Evolutionary conservation across 495 filamentous ascomycete genomes (phyloP), one percentile per base, ranked within the genome.

Genomic region (Xylaria cubensis): DNA sequence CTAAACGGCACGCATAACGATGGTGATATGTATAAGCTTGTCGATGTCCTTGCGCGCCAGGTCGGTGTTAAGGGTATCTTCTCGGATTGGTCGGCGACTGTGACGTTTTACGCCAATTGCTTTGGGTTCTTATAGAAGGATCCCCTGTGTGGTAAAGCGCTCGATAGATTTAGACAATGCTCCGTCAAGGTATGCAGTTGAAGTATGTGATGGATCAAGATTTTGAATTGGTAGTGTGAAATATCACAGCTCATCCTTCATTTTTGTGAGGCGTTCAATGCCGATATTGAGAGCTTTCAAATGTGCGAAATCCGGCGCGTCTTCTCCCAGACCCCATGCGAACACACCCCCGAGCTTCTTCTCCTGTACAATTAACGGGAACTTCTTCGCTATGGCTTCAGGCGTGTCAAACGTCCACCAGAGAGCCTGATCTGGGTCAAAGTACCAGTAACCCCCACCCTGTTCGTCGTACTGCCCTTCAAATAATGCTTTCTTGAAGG

Each of bases 351-450:
- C 92, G 2, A 94, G 74, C 29, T 82, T 81, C 76, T 86, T 88
- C 65, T 82, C 82, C 19, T 84, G 80, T 34, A 93, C 82, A 55
- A 93, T 88, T 0, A 85, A 77, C 32, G 82, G 84, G 72, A 92
- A 90, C 82, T 94, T 94, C 71, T 85, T 84, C 48, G 77, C 75
- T 56, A 94, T 89, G 21, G 89, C 80, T 13, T 84, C 84, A 1
- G 89, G 84, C 0, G 90, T 92, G 75, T 94, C 92, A 86, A 92
- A 94, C 5, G 88, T 90, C 92, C 92, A 94, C 87, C 90, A 94
- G 42, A 92, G 75, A 68, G 87, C 82, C 41, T 86, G 83, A 3
- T 85, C 74, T 3, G 73, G 72, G 73, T 94, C 92, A 83, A 86
- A 92, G 78, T 90, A 93, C 74, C 91, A 93, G 75, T 91, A 87